Evolutionary conservation across 2,329 filamentous ascomycete genomes (phyloP).

Genomic region (Pyricularia sp.): DNA sequence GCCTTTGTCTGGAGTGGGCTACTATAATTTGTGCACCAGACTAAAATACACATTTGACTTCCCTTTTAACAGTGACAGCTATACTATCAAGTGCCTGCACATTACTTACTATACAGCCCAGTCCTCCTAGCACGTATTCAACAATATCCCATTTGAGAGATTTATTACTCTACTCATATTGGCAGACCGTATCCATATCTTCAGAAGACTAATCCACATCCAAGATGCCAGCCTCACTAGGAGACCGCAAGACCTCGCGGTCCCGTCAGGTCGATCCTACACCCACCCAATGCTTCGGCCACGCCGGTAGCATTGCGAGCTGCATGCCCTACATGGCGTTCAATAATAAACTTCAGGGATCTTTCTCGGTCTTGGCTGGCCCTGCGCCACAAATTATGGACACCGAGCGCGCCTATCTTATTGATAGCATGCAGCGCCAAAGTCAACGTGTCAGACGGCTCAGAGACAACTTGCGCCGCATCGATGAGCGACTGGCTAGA

Average conservation of each 20-base stretch:
- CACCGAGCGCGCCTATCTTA: constrained; percentile 37
- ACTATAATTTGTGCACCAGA: neutral
- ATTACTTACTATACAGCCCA: neutral
- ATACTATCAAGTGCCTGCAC: neutral
- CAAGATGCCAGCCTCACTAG: neutral
- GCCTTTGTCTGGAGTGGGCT: neutral
- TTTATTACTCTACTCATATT: neutral
- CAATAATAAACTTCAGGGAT: neutral
- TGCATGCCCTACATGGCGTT: neutral
- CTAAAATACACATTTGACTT: neutral
- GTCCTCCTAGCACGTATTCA: neutral
- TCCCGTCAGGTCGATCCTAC: neutral
- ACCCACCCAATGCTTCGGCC: neutral
- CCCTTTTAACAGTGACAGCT: neutral
- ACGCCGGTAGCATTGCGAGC: neutral
- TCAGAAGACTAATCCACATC: neutral
- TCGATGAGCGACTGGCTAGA: constrained; percentile 21
- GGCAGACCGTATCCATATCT: neutral
- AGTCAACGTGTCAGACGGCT: constrained; percentile 26
- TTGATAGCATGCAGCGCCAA: constrained; percentile 29
- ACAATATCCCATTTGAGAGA: neutral
- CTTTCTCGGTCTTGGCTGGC: neutral
- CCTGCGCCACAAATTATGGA: constrained; percentile 8
- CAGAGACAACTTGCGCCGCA: constrained; percentile 24
- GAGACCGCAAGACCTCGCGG: neutral